A percentile compares a stretch with the other conserved stretches of the same genome.
Conservation (phyloP, 352 stramenopile genomes). For the Globisporangium yorkense region DNA sequence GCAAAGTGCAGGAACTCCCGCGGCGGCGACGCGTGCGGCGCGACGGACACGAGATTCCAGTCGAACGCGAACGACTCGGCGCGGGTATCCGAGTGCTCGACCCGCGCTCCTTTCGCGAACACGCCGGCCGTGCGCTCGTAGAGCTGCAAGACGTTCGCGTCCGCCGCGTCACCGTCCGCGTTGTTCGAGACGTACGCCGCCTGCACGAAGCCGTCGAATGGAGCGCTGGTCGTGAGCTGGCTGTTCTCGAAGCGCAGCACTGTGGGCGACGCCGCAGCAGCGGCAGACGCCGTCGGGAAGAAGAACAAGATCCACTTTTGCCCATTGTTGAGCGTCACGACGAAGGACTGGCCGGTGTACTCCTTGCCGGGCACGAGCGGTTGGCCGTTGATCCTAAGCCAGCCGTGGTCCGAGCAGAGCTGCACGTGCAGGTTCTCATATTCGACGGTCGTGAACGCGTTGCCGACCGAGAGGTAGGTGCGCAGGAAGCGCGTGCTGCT, state of each 20-base stretch:
- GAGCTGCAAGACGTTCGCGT: constrained; percentile 42
- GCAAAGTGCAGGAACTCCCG: constrained; percentile 60
- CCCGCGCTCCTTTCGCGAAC: constrained; percentile 26
- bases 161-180: constrained; percentile 8
- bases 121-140: constrained; percentile 55
- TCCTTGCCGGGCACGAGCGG: constrained; percentile 26
- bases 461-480: constrained; percentile 64
- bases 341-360: constrained; percentile 36
- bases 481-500: constrained; percentile 18
- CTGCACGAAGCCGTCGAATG: constrained; percentile 67
- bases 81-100: constrained; percentile 14
- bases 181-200: constrained; percentile 53
- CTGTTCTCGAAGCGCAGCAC: constrained; percentile 33
- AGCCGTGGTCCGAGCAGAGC: constrained; percentile 55
- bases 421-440: constrained; percentile 64
- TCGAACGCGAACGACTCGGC: constrained; percentile 55
- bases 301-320: constrained; percentile 73
- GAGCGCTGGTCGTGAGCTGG: constrained; percentile 37
- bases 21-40: background rate
- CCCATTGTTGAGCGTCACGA: constrained; percentile 69
- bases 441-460: constrained; percentile 69
- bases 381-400: constrained; percentile 51
- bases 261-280: constrained; percentile 1
- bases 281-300: constrained; percentile 20
- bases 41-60: constrained; percentile 31